Percentiles rank a stretch among this genome's conserved stretches.
Evolutionary conservation across 2,329 filamentous ascomycete species (phyloP).

Genomic region (Fusarium armeniacum): DNA sequence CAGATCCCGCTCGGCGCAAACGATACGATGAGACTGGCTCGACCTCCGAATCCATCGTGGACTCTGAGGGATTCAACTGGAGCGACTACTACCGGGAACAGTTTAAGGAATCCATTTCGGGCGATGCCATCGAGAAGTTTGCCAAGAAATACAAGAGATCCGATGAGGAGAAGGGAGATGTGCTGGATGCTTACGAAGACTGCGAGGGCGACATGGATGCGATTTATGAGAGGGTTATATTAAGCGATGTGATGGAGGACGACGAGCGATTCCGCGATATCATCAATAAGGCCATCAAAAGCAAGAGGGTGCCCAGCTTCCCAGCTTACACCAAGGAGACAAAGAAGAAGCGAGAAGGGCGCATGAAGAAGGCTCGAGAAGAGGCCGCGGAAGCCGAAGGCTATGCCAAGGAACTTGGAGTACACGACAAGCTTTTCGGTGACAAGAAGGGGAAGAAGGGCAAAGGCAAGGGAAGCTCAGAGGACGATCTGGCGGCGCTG

Average conservation of each 20-base stretch:
- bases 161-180: constrained; percentile 84
- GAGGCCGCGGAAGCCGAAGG: constrained; percentile 82
- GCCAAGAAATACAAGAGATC: constrained; percentile 84
- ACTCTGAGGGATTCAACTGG: constrained; percentile 90
- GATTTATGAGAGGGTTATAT: constrained; percentile 87
- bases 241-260: constrained; percentile 85
- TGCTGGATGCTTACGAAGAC: constrained; percentile 82
- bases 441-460: constrained; percentile 62
- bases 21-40: constrained; percentile 93
- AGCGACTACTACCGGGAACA: constrained; percentile 88
- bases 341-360: constrained; percentile 71
- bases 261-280: constrained; percentile 86
- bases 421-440: constrained; percentile 77
- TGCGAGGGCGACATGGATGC: constrained; percentile 80
- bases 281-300: constrained; percentile 83
- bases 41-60: constrained; percentile 84
- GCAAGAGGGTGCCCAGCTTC: constrained; percentile 75
- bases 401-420: constrained; percentile 79
- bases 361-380: constrained; percentile 72
- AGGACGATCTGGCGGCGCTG: constrained; percentile 75
- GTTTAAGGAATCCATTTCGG: constrained; percentile 81
- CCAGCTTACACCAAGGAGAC: constrained; percentile 79
- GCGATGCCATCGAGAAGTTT: constrained; percentile 81
- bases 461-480: constrained; percentile 60
- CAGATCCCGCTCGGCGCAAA: constrained; percentile 81